A percentile compares a stretch with the other conserved stretches of the same genome.
Evolutionary conservation across 345 rosid species (phyloP).

Genomic region (Chamaenerion angustifolium): DNA sequence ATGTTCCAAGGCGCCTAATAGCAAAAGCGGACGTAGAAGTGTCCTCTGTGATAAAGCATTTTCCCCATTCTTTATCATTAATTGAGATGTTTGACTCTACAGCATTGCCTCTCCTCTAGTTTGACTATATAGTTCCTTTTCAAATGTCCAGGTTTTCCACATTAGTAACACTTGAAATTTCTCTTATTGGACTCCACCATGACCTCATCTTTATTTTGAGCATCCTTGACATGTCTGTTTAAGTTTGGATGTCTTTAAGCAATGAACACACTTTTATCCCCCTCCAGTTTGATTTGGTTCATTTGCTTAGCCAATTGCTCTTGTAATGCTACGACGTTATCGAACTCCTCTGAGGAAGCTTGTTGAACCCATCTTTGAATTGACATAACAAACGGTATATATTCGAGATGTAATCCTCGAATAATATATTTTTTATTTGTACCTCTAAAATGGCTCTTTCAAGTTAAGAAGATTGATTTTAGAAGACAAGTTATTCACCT

Average conservation of each 20-base stretch:
- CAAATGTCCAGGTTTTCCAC: neutral
- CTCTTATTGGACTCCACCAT: too few relatives aligned
- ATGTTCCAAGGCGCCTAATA: neutral
- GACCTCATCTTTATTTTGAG: neutral
- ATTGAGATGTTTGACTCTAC: neutral
- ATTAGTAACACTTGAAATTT: too few relatives aligned
- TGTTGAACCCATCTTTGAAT: too few relatives aligned
- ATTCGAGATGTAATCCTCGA: conserved; percentile 1
- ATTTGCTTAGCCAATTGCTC: too few relatives aligned
- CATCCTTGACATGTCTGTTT: neutral
- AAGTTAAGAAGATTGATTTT: too few relatives aligned
- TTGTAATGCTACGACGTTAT: too few relatives aligned
- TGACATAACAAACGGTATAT: too few relatives aligned
- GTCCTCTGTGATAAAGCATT: too few relatives aligned
- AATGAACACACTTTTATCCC: neutral
- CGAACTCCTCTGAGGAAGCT: too few relatives aligned
- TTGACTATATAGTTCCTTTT: conserved; percentile 1
- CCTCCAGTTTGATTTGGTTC: conserved; percentile 1
- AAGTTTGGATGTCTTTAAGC: neutral
- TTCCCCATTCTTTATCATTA: too few relatives aligned
- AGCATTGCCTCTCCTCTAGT: conserved; percentile 1
- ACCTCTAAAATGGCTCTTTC: too few relatives aligned
- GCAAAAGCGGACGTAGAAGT: neutral
- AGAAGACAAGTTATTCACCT: too few relatives aligned
- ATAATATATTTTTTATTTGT: conserved; percentile 1